phyloP scores from a whole-genome alignment of 441 rosid genomes.

The Euphorbia schlechtendalii region DNA sequence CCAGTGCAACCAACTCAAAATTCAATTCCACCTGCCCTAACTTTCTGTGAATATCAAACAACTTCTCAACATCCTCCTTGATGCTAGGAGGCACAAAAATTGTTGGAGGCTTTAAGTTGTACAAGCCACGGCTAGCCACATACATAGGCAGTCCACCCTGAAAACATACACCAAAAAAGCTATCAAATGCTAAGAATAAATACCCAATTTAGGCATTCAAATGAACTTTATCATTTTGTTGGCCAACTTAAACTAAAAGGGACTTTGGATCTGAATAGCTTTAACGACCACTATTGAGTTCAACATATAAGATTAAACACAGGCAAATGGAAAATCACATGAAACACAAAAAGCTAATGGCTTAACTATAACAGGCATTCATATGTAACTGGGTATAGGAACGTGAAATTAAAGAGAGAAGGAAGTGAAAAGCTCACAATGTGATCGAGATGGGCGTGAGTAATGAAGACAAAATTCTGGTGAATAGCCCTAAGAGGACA shows the following conservation, averaged over 20 bases:
- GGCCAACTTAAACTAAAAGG: too few species aligned
- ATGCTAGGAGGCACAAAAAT: slow-evolving; percentile 77
- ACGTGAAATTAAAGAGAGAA: neutral
- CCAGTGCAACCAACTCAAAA: slow-evolving; percentile 65
- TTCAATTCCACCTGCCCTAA: slow-evolving; percentile 84
- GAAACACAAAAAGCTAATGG: neutral
- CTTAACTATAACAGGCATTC: neutral
- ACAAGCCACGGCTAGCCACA: slow-evolving; percentile 80
- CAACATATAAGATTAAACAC: too few species aligned
- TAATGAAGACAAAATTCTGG: slow-evolving; percentile 84
- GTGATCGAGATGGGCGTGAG: slow-evolving; percentile 93
- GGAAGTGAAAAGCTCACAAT: slow-evolving; percentile 38
- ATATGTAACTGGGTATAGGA: neutral
- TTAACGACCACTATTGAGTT: neutral
- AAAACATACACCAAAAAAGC: slow-evolving; percentile 9
- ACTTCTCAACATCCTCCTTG: slow-evolving; percentile 77
- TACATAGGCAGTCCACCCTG: slow-evolving; percentile 93
- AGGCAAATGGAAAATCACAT: too few species aligned
- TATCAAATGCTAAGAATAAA: neutral
- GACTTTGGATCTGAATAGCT: neutral
- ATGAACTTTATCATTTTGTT: too few species aligned
- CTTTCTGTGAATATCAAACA: slow-evolving; percentile 55
- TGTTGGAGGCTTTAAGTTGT: slow-evolving; percentile 84
- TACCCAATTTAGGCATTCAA: too few species aligned
- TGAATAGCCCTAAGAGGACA: slow-evolving; percentile 85